Base-by-base conservation (phyloP, 2,329 filamentous ascomycete species). In the Furcasterigmium furcatum region DNA sequence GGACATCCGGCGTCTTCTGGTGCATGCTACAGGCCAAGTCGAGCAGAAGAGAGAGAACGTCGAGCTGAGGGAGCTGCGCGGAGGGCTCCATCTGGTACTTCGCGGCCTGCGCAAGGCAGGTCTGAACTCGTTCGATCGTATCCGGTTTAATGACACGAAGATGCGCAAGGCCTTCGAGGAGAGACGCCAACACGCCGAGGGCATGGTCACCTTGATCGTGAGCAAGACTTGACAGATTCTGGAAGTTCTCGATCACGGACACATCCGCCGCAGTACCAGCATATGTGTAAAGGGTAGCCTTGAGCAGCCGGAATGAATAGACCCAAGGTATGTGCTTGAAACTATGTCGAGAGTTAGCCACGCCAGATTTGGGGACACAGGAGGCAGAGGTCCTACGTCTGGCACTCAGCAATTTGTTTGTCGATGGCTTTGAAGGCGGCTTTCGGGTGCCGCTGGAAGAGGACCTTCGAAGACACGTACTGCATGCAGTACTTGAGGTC, bases 401-500 rank as follows among this genome's bases (percentile, higher is more conserved):
- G 79, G 24, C 83, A 82, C 56, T 90, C 84, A 1, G 75, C 69
- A 38, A 91, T 86, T 38, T 85, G 76, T 21, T 76, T 76, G 57
- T 91, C 87, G 14, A 89, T 68, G 1, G 83, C 77, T 51, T 86
- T 91, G 56, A 91, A 71, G 1, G 87, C 85, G 2, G 86, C 86
- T 56, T 86, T 88, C 43, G 79, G 80, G 52, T 82, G 89, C 35
- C 82, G 79, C 55, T 85, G 83, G 53, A 85, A 88, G 46, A 88
- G 70, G 2, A 87, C 77, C 53, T 87, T 84, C 41, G 84, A 76
- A 47, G 87, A 78, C 14, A 90, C 69, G 59, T 89, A 88, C 52
- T 88, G 80, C 76, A 90, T 88, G 50, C 81, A 82, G 63, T 90
- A 90, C 60, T 88, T 90, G 32, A 91, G 64, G 54, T 91, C 87